A percentile compares a stretch with the other conserved stretches of the same genome.
Evolutionary conservation across 495 filamentous ascomycete genomes (phyloP).

Genomic region (Amorphotheca resinae): DNA sequence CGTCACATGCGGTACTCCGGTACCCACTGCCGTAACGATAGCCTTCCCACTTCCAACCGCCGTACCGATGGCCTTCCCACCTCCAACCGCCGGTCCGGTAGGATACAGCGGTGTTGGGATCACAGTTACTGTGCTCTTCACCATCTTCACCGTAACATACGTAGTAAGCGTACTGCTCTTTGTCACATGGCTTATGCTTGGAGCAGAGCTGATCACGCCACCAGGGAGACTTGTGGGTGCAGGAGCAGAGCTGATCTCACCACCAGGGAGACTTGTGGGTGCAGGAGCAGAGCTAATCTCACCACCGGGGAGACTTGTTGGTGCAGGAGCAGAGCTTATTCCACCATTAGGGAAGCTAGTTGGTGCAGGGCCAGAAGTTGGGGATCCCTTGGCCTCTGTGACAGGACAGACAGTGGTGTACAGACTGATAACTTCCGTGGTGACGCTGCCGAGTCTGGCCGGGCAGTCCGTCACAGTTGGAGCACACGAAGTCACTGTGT

Average conservation of each 20-base stretch:
- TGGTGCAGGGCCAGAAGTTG: neutral
- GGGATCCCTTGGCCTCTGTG: neutral
- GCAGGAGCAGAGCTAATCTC: neutral
- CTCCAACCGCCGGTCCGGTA: neutral
- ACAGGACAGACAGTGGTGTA: slow-evolving; percentile 7
- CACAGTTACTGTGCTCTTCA: neutral
- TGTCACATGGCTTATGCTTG: neutral
- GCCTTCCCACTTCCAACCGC: neutral
- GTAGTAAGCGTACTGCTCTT: neutral
- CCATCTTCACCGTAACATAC: neutral
- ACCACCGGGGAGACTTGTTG: neutral
- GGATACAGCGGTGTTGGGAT: neutral
- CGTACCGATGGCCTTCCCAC: too few species aligned
- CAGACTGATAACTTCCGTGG: neutral
- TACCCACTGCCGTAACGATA: neutral
- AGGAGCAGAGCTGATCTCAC: too few species aligned
- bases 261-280: neutral
- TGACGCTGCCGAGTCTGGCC: neutral
- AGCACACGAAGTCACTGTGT: slow-evolving; percentile 44
- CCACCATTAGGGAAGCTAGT: neutral
- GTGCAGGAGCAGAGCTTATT: too few species aligned
- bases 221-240: too few species aligned
- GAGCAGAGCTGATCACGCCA: too few species aligned
- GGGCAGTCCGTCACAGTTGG: slow-evolving; percentile 46
- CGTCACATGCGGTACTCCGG: neutral